Evolutionary conservation across 2,329 filamentous ascomycete genomes (phyloP).

Genomic region (Aspergillus fumigatiaffinis): DNA sequence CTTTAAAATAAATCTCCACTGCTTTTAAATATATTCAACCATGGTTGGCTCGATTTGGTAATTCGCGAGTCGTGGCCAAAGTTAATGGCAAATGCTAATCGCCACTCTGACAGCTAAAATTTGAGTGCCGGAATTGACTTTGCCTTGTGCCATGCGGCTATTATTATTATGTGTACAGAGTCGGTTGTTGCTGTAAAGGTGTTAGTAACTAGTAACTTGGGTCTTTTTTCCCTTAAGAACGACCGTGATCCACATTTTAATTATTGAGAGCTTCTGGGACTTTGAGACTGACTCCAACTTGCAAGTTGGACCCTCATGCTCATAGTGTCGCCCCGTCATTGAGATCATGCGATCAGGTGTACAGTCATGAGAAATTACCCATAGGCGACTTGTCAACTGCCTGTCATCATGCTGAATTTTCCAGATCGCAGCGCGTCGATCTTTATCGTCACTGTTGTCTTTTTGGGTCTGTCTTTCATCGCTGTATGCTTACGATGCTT

Average conservation of each 20-base stretch:
- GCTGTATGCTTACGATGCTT: conserved; percentile 35
- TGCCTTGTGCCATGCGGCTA: background rate
- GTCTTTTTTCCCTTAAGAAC: background rate
- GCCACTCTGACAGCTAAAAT: background rate
- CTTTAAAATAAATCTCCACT: background rate
- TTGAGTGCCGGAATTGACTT: background rate
- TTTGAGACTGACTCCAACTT: background rate
- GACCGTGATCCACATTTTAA: background rate
- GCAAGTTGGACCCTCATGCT: background rate
- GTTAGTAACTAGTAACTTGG: background rate
- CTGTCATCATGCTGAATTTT: conserved; percentile 26
- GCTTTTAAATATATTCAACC: background rate
- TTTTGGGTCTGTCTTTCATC: conserved; percentile 30
- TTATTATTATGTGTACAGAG: background rate
- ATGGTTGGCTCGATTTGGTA: background rate
- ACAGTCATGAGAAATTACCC: conserved; percentile 9
- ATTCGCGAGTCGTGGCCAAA: background rate
- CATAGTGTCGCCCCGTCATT: background rate
- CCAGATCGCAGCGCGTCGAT: conserved; percentile 31
- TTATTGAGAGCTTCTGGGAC: background rate
- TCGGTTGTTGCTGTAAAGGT: background rate
- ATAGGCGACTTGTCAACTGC: conserved; percentile 2
- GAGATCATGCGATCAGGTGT: conserved; percentile 4
- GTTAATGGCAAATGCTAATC: background rate
- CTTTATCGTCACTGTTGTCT: conserved; percentile 30